A percentile compares a stretch with the other conserved stretches of the same genome.
phyloP scores from a whole-genome alignment of 306 rosid genomes.

The Dryas octopetala region DNA sequence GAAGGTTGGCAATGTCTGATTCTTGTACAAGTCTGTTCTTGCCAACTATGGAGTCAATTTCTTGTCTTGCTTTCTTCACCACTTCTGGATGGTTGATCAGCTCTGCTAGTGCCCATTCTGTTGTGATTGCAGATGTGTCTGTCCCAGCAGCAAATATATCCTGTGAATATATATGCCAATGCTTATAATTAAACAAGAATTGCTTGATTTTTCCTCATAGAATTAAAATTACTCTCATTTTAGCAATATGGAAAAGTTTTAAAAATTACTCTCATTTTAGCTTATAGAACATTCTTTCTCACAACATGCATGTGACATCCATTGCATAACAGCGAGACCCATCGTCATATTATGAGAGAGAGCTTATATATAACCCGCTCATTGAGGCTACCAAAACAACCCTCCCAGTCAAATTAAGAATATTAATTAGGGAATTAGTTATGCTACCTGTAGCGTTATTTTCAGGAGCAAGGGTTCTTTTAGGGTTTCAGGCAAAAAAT shows the following conservation, averaged over 20 bases:
- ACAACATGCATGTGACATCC: too few species aligned
- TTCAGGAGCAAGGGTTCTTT: too few species aligned
- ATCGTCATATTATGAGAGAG: too few species aligned
- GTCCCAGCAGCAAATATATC: slow-evolving; percentile 62
- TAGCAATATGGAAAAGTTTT: background rate
- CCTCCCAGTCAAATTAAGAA: too few species aligned
- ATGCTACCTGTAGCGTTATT: too few species aligned
- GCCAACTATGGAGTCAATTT: slow-evolving; percentile 55
- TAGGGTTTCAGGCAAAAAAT: too few species aligned
- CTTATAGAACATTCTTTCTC: too few species aligned
- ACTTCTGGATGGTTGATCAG: slow-evolving; percentile 63
- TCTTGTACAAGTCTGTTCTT: slow-evolving; percentile 54
- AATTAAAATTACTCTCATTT: background rate
- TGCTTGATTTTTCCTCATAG: background rate
- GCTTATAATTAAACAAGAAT: background rate
- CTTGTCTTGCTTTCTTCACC: slow-evolving; percentile 64
- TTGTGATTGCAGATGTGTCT: slow-evolving; percentile 47
- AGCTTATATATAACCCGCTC: too few species aligned
- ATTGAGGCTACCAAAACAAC: too few species aligned
- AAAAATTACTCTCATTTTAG: too few species aligned
- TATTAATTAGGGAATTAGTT: too few species aligned
- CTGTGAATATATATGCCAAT: slow-evolving; percentile 20
- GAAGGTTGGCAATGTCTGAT: slow-evolving; percentile 59
- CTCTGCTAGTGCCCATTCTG: slow-evolving; percentile 75
- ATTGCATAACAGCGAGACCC: too few species aligned